These are phyloP conservation scores for Hawksworthiomyces lignivorus DNA, from an alignment of 2,329 filamentous ascomycete genomes.

Conservation along the genomic window DNA sequence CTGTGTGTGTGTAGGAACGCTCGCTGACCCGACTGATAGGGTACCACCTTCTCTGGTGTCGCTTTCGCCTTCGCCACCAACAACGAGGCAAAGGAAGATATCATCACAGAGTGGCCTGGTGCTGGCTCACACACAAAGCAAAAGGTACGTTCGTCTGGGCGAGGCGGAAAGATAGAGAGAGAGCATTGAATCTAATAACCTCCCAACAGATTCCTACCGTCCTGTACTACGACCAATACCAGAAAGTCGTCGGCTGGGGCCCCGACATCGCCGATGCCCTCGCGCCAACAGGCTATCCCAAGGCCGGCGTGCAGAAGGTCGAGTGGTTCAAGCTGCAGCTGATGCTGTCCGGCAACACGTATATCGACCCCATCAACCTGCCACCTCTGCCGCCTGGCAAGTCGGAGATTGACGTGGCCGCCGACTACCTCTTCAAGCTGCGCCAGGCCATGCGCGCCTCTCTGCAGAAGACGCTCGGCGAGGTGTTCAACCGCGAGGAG, in stretches of 20 bases:
- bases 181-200: neutral
- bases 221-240: slow-evolving; percentile 99
- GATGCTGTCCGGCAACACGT: slow-evolving; percentile 97
- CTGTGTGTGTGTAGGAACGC: neutral
- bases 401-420: slow-evolving; percentile 98
- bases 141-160: slow-evolving; percentile 68
- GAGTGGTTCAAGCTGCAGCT: slow-evolving; percentile 99
- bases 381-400: slow-evolving; percentile 95
- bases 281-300: slow-evolving; percentile 93
- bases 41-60: slow-evolving; percentile 95
- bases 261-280: slow-evolving; percentile 96
- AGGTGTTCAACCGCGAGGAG: slow-evolving; percentile 97
- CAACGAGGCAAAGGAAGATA: slow-evolving; percentile 95
- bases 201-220: slow-evolving; percentile 80
- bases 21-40: slow-evolving; percentile 40
- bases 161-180: neutral
- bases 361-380: slow-evolving; percentile 98
- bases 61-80: slow-evolving; percentile 96
- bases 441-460: slow-evolving; percentile 95
- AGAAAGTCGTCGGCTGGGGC: slow-evolving; percentile 99
- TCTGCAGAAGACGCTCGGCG: slow-evolving; percentile 89
- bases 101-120: slow-evolving; percentile 98
- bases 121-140: slow-evolving; percentile 97
- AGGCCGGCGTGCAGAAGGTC: slow-evolving; percentile 95
- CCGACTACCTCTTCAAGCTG: slow-evolving; percentile 97